Base-by-base conservation (phyloP, 176 grass and related monocot species). In the Eragrostis curvula region DNA sequence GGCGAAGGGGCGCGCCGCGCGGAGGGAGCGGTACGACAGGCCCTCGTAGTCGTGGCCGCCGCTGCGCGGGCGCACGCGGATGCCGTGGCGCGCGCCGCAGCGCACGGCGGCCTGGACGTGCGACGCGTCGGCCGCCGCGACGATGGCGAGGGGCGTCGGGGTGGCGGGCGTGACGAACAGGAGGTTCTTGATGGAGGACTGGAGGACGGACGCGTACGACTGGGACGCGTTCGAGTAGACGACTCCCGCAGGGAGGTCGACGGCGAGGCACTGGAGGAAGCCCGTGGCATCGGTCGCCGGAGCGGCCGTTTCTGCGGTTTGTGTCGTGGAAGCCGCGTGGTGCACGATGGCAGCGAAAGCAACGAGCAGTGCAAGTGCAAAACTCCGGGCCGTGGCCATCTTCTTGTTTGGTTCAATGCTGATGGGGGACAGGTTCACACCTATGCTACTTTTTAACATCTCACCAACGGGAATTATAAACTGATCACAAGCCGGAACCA, bases 1-100 rank as follows among this genome's bases (percentile, higher is more conserved):
- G 64, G 82, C 49, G 77, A 97, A 93, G 6, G 66, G 44, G 8
- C 56, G 15, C 1, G 49, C 16, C 50, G 17, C 50, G 17, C 25
- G n/a, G 12, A 68, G 9, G 17, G 91, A 74, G 13, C 88, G 79
- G 84, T 93, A 97, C 7, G 94, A 93, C 14, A 91, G 81, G 28
- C 93, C 93, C 79, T 96, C 90, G 30, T 90, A 96, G 68, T 96
- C 93, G 21, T 96, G 93, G 32, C 91, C 91, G 23, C 94, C 91
- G 49, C 94, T 97, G 64, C 91, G 72, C 17, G 85, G 49, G 49
- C 88, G 86, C 30, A 93, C 36, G 12, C 8, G 25, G 29, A 93
- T 47, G 32, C 81, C 68, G 14, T 93, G 44, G 10, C 32, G 65
- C 13, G 39, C 75, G 77, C 94, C 78, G 41, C 90, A 93, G 64